A percentile compares a stretch with the other conserved stretches of the same genome.
These are phyloP conservation scores for Cryphonectria japonica DNA, from an alignment of 2,329 filamentous ascomycete genomes.

Conservation along the genomic window DNA sequence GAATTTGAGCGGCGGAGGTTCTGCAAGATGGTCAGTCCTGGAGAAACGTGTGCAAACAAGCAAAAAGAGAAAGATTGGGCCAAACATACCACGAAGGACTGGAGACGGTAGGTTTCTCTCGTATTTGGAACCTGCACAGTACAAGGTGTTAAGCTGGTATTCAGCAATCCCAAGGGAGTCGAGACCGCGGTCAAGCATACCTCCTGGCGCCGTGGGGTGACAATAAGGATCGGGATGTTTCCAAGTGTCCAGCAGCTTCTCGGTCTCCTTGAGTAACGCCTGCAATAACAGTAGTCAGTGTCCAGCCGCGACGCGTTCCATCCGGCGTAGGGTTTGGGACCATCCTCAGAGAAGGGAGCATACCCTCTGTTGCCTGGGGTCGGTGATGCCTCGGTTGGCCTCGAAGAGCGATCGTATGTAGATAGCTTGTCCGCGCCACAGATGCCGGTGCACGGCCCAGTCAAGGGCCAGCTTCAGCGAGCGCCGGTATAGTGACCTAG, in stretches of 20 bases:
- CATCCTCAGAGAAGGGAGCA: slow-evolving; percentile 32
- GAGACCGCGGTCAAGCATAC: slow-evolving; percentile 52
- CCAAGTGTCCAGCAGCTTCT: slow-evolving; percentile 87
- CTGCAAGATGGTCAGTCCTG: slow-evolving; percentile 39
- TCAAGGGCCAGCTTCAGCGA: slow-evolving; percentile 91
- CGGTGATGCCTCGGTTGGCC: slow-evolving; percentile 82
- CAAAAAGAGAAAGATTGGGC: not conserved
- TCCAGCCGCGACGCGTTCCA: slow-evolving; percentile 26
- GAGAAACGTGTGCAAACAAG: not conserved
- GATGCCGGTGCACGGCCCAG: slow-evolving; percentile 89
- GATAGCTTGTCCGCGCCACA: slow-evolving; percentile 94
- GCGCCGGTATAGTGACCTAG: slow-evolving; percentile 81
- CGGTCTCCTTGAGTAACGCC: slow-evolving; percentile 85
- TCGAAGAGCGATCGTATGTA: slow-evolving; percentile 97
- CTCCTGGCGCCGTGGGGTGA: slow-evolving; percentile 89
- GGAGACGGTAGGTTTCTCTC: slow-evolving; percentile 88
- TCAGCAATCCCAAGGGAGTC: not conserved
- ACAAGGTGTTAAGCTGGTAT: slow-evolving; percentile 12
- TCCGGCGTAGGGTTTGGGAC: not conserved
- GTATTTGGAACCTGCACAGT: slow-evolving; percentile 79
- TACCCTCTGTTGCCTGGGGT: slow-evolving; percentile 87
- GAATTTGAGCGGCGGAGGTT: slow-evolving; percentile 56
- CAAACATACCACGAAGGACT: slow-evolving; percentile 75
- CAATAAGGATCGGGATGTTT: slow-evolving; percentile 96
- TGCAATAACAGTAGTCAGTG: slow-evolving; percentile 42